These are phyloP conservation scores for Pseudopithomyces maydicus DNA, from an alignment of 2,329 filamentous ascomycete genomes.

Conservation along the genomic window DNA sequence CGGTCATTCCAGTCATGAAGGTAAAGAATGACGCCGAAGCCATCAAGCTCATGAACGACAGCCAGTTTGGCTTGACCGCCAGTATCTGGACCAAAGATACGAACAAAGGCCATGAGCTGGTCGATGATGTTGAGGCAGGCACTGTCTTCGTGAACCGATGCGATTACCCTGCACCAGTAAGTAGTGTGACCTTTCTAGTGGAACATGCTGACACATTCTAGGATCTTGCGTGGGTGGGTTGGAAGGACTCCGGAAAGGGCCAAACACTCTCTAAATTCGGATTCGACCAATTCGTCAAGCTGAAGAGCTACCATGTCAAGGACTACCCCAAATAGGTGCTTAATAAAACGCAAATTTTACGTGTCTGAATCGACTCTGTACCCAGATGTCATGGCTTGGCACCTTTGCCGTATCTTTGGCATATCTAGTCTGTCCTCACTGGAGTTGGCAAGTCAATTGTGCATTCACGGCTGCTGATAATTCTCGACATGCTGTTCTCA, in stretches of 20 bases:
- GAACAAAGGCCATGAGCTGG: slow-evolving; percentile 73
- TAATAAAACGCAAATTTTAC: slow-evolving; percentile 19
- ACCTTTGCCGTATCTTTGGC: no score
- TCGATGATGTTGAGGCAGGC: slow-evolving; percentile 83
- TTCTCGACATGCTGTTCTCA: no score
- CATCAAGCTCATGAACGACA: slow-evolving; percentile 87
- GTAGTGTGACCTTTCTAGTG: slow-evolving; percentile 43
- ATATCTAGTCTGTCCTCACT: no score
- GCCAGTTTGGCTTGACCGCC: slow-evolving; percentile 91
- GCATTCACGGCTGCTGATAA: no score
- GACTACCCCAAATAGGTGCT: slow-evolving; percentile 65
- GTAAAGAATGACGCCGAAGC: slow-evolving; percentile 83
- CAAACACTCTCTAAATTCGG: slow-evolving; percentile 88
- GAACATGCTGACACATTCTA: slow-evolving; percentile 43
- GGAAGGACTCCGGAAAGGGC: slow-evolving; percentile 95
- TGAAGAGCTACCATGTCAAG: slow-evolving; percentile 96
- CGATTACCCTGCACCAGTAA: slow-evolving; percentile 88
- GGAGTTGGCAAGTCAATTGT: no score
- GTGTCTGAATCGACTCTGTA: slow-evolving; percentile 11
- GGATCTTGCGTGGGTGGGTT: slow-evolving; percentile 96
- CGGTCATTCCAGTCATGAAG: slow-evolving; percentile 87
- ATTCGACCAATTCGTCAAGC: slow-evolving; percentile 93
- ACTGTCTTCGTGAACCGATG: slow-evolving; percentile 96
- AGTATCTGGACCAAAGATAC: slow-evolving; percentile 96
- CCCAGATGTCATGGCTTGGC: no score